phyloP scores from a whole-genome alignment of 2,329 filamentous ascomycete species.

The Cercospora brassicicola region DNA sequence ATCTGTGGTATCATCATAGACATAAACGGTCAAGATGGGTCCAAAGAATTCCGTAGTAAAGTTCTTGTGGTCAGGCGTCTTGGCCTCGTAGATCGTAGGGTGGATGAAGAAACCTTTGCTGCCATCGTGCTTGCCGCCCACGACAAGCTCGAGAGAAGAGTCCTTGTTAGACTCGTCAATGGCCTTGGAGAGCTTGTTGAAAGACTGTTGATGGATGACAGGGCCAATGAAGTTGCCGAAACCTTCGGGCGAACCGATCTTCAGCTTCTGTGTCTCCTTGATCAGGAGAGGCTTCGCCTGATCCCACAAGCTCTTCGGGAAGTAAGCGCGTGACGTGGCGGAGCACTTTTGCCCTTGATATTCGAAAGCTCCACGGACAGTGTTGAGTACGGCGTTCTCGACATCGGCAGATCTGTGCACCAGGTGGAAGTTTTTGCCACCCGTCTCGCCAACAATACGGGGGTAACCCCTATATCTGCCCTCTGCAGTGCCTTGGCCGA shows the following conservation, averaged over 20 bases:
- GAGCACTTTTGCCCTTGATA: constrained; percentile 92
- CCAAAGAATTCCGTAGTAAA: constrained; percentile 80
- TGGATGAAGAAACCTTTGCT: constrained; percentile 80
- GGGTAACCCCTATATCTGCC: constrained; percentile 83
- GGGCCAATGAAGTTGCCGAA: constrained; percentile 81
- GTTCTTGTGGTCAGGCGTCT: constrained; percentile 71
- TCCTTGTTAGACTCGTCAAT: constrained; percentile 82
- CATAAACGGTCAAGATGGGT: constrained; percentile 70
- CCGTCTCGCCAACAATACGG: constrained; percentile 85
- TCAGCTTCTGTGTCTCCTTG: constrained; percentile 68
- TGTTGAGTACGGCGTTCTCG: constrained; percentile 76
- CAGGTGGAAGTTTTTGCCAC: constrained; percentile 91
- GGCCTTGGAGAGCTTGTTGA: constrained; percentile 73
- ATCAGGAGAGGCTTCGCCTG: constrained; percentile 67
- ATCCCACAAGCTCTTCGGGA: constrained; percentile 72
- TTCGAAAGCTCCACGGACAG: constrained; percentile 83
- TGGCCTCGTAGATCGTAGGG: constrained; percentile 77
- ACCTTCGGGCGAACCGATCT: constrained; percentile 68
- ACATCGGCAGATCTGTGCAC: constrained; percentile 76
- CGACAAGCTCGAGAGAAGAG: constrained; percentile 67
- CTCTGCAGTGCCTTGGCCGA: constrained; percentile 76
- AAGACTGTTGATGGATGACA: constrained; percentile 78
- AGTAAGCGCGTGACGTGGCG: constrained; percentile 76
- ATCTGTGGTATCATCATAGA: constrained; percentile 67
- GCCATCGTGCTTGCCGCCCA: constrained; percentile 74